These are phyloP conservation scores for Ganoderma multipileum DNA, from an alignment of 1,284 basidiomycete species.

Conservation along the genomic window DNA sequence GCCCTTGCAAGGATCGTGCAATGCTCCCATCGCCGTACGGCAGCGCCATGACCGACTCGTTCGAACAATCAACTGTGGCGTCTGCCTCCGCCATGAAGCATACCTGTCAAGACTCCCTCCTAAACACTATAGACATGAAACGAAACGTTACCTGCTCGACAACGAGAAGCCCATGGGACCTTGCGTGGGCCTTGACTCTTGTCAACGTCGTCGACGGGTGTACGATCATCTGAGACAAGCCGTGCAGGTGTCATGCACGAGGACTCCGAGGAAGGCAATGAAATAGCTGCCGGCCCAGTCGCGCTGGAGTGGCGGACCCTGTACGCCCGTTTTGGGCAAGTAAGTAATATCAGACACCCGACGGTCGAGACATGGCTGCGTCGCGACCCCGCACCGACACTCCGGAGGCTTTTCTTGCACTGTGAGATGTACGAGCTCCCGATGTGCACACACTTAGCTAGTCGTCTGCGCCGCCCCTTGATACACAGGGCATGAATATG, in stretches of 20 bases:
- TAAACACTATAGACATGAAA: background rate
- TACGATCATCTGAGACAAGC: background rate
- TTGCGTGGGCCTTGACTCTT: background rate
- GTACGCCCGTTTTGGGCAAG: background rate
- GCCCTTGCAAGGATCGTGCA: background rate
- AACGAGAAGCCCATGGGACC: background rate
- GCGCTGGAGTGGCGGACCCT: background rate
- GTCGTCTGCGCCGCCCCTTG: background rate
- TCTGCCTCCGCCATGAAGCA: background rate
- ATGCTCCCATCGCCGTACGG: background rate
- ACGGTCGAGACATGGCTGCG: background rate
- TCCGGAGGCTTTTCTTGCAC: slow-evolving; percentile 1
- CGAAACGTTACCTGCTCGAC: background rate
- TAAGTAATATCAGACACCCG: background rate
- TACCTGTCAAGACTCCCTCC: background rate
- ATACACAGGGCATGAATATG: background rate
- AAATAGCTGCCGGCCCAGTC: background rate
- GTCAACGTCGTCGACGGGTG: background rate
- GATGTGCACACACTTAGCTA: background rate
- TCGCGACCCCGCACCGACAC: background rate
- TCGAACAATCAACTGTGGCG: background rate
- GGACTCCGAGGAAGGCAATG: background rate
- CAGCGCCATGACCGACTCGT: no score
- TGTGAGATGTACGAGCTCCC: background rate
- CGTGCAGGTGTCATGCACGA: background rate